Conservation (phyloP, 495 filamentous ascomycete species). For the Xanthoparmelia taractica region DNA sequence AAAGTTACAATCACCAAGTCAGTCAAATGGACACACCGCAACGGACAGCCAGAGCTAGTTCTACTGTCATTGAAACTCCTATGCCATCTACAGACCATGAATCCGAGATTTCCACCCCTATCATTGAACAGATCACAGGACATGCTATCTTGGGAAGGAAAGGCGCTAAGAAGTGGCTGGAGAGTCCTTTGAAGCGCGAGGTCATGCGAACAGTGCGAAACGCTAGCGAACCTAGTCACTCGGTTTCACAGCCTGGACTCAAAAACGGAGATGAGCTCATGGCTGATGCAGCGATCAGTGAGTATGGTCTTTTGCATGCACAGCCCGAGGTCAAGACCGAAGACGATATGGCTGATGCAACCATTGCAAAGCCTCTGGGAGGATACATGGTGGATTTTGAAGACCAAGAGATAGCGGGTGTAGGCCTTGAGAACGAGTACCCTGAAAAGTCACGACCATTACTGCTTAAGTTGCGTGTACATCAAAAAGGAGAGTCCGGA, state of each 20-base stretch:
- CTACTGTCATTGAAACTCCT: background rate
- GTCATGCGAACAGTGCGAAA: background rate
- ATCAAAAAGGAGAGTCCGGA: background rate
- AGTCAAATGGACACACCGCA: constrained; percentile 1
- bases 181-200: background rate
- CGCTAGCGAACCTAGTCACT: background rate
- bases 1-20: constrained; percentile 5
- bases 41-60: background rate
- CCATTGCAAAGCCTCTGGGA: background rate
- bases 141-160: background rate
- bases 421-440: background rate
- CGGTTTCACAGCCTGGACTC: background rate
- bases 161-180: background rate
- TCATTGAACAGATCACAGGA: background rate
- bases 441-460: background rate
- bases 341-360: background rate
- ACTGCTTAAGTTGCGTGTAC: background rate
- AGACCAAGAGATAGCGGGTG: background rate
- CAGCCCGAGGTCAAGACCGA: background rate
- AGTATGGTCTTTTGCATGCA: background rate
- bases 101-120: background rate
- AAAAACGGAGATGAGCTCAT: background rate
- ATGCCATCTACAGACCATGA: background rate
- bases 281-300: background rate
- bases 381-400: background rate